Conservation (phyloP, 2,329 filamentous ascomycete species). For the Ceratocystis papillata region DNA sequence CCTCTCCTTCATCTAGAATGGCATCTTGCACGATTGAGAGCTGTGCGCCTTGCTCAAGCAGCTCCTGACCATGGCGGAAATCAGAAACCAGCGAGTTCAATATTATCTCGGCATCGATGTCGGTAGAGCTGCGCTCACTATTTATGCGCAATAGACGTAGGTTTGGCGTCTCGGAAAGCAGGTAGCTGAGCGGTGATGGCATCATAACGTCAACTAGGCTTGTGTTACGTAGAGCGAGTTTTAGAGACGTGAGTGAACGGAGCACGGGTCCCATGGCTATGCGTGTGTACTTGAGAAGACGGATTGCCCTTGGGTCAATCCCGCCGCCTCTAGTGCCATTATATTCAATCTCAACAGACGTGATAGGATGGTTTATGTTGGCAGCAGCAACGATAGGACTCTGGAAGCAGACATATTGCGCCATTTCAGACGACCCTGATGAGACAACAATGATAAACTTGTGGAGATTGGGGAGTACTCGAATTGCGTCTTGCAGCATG, state of each 20-base stretch:
- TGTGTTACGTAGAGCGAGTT: neutral
- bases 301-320: neutral
- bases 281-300: neutral
- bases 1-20: no score
- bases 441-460: neutral
- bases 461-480: neutral
- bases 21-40: neutral
- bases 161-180: constrained; percentile 2
- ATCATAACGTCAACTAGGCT: neutral
- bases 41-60: neutral
- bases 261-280: neutral
- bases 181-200: constrained; percentile 10
- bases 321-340: neutral
- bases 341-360: neutral
- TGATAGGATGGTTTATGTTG: neutral
- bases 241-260: neutral
- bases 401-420: neutral
- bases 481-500: neutral
- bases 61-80: neutral
- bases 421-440: neutral
- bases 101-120: neutral
- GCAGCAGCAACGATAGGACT: constrained; percentile 12
- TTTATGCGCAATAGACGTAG: neutral
- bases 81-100: neutral
- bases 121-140: neutral